Conservation (phyloP, 768 basidiomycete species). For the Calocybe indica region DNA sequence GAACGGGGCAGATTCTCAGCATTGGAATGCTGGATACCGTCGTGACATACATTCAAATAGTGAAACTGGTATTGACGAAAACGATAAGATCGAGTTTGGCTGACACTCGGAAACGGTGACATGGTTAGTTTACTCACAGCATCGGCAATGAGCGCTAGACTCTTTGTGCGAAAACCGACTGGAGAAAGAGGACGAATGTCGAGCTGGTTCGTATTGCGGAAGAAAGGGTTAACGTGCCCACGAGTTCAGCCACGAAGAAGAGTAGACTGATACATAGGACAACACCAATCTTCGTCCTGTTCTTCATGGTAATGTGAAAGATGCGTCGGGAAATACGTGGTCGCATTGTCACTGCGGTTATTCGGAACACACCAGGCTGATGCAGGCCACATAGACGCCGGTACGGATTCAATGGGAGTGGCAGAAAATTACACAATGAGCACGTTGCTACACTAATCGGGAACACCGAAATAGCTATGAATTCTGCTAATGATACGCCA, state of each 20-base stretch:
- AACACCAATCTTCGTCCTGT: slow-evolving; percentile 38
- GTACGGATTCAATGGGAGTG: background rate
- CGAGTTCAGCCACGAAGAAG: slow-evolving; percentile 47
- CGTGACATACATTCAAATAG: slow-evolving; percentile 40
- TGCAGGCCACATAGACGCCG: background rate
- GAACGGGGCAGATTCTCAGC: background rate
- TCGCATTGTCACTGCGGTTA: background rate
- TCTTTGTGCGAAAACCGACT: slow-evolving; percentile 51
- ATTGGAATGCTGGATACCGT: too few species aligned
- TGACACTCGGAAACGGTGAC: background rate
- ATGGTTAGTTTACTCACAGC: slow-evolving; percentile 30
- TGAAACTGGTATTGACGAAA: slow-evolving; percentile 31
- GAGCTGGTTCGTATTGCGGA: too few species aligned
- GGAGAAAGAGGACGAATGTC: background rate
- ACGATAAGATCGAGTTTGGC: background rate
- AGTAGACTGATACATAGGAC: slow-evolving; percentile 39
- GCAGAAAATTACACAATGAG: too few species aligned
- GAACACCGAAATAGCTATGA: too few species aligned
- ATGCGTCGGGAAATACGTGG: background rate
- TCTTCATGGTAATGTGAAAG: slow-evolving; percentile 29
- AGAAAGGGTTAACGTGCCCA: slow-evolving; percentile 19
- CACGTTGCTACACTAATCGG: too few species aligned
- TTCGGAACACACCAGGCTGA: too few species aligned
- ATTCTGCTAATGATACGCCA: too few species aligned
- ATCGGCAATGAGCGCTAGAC: slow-evolving; percentile 51